Percentiles rank a stretch among this genome's conserved stretches.
phyloP scores from a whole-genome alignment of 1,284 basidiomycete species.

The Somion occarium region DNA sequence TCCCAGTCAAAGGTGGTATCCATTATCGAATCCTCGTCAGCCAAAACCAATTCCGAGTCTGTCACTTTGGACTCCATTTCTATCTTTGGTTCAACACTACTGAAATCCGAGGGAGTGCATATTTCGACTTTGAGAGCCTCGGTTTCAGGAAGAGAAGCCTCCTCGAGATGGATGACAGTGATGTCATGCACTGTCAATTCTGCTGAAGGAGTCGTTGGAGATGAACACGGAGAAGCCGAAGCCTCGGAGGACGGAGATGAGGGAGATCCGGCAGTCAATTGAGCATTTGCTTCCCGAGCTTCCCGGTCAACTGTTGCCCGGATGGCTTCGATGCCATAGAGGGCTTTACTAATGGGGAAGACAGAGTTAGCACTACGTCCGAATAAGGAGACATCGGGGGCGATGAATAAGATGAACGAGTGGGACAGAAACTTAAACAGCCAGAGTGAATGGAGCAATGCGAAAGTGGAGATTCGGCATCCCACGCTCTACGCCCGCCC shows the following conservation, averaged over 20 bases:
- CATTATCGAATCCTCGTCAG: neutral
- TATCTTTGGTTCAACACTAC: constrained; percentile 5
- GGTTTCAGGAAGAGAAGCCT: neutral
- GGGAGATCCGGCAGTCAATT: neutral
- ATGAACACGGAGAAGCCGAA: neutral
- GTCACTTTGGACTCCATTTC: neutral
- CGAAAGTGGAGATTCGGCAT: neutral
- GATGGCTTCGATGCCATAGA: neutral
- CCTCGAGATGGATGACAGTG: neutral
- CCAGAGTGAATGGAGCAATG: no score
- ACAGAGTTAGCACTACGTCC: neutral
- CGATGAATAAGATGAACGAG: neutral
- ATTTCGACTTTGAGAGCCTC: constrained; percentile 9
- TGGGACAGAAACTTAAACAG: neutral
- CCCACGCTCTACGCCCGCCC: neutral
- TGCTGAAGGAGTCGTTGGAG: neutral
- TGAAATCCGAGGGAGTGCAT: constrained; percentile 12
- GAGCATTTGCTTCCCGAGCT: neutral
- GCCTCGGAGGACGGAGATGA: neutral
- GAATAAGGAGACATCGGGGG: neutral
- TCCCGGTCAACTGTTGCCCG: neutral
- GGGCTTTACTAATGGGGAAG: neutral
- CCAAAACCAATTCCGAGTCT: neutral
- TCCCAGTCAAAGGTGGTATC: constrained; percentile 13
- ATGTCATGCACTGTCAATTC: neutral